Base-by-base conservation (phyloP, 2,329 filamentous ascomycete species). In the Trichophyton benhamiae region DNA sequence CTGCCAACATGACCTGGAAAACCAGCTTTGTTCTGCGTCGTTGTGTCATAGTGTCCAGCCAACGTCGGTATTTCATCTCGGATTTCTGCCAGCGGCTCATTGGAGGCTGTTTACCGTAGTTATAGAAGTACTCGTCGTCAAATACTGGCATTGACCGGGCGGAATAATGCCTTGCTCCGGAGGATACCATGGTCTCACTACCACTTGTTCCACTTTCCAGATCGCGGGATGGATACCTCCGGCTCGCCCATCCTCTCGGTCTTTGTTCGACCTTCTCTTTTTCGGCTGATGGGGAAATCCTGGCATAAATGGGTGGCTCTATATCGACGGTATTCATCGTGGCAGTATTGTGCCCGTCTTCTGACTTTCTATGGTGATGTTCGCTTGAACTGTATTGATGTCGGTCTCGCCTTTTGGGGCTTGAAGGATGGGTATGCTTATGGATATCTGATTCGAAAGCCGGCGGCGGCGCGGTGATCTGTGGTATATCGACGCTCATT, bases 1-100 rank as follows among this genome's bases (percentile, higher is more conserved):
- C 58, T 20, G 58, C 58, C 58, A 59, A 52, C 58, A 59, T 30
- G 8, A 59, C 25, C 11, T 59, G 41, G 30, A 59, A 44, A 15
- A 46, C 58, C 41, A 59, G 44, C 27, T 48, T 49, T 20, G 44
- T 59, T 49, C 42, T 59, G 41, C 58, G 58, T 13, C 58, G 41
- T 17, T 49, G 58, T 6, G 41, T 48, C 58, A 48, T 46, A 8
- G 25, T 17, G 2, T 49, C 58, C n/a, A 59, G 27, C 58, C 58
- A 59, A 17, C 27, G 22, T 11, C 58, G 58, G n/a, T 49, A 59
- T 36, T 27, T 46, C 17, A 48, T 49, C 58, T 44, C 44, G 2
- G n/a, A 49, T 17, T 27, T 59, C 25, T 17, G 5, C 58, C 58
- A 48, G 13, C 41, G 44, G 13, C 42, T 22, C 27, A 36, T 33